Evolutionary conservation across 768 basidiomycete species (phyloP), one percentile per base, ranked within the genome.

Genomic region (Gelatoporia subvermispora): DNA sequence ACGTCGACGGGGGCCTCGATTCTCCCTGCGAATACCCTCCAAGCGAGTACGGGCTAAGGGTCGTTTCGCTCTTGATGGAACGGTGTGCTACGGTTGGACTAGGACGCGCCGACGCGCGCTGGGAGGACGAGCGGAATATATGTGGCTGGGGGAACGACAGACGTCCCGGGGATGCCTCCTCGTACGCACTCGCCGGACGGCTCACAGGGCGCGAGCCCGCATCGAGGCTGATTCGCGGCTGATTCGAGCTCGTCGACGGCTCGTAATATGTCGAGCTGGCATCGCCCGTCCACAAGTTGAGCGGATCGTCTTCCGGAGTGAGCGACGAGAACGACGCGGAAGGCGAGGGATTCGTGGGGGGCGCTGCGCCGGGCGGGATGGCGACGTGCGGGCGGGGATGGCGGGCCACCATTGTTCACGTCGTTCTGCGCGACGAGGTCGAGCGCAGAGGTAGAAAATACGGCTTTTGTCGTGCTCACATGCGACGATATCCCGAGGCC

Each of bases 151-250:
- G 61, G 49, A 61, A 61, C 15, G 52, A 38, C 7, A 58, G 37
- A 24, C 38, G 51, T 8, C 60, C 49, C 31, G 28, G 28, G 7
- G 57, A 49, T 7, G 57, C 54, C 4, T 50, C 52, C 42, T 69
- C 64, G 18, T 67, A 55, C n/a, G 64, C 65, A 55, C 72, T 77
- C 23, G 61, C 59, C 13, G 78, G 56, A 43, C 75, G 69, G 47
- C 59, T 67, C 28, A 67, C 63, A 21, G 65, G 51, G 37, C 61
- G 60, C n/a, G 60, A 50, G 50, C 64, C 23, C 54, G 59, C 53
- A 53, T 58, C 52, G 44, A 58, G 51, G 35, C 50, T 55, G 35
- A 58, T 58, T 42, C 51, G 48, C 3, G 53, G 39, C 7, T 31
- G 28, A 51, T 43, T 48, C 56, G 50, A 48, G 52, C 49, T 45